Evolutionary conservation across 2,329 filamentous ascomycete species (phyloP).

Genomic region (Thermochaetoides dissita): DNA sequence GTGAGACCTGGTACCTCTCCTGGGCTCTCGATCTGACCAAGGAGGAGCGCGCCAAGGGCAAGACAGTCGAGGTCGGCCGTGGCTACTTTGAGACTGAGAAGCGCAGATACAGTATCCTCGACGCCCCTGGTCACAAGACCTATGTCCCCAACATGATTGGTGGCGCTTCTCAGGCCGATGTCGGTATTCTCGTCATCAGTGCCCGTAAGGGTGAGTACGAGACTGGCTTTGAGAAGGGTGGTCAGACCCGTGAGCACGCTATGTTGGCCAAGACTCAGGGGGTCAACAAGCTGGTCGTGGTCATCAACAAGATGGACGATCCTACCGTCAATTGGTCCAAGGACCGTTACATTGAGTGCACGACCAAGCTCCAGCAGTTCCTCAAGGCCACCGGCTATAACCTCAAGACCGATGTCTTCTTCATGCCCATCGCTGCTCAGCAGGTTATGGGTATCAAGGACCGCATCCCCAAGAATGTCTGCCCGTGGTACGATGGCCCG

Average conservation of each 20-base stretch:
- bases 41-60: conserved; percentile 90
- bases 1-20: conserved; percentile 97
- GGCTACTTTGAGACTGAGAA: conserved; percentile 96
- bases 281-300: conserved; percentile 90
- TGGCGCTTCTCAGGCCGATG: conserved; percentile 80
- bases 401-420: conserved; percentile 79
- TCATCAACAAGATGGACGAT: conserved; percentile 99
- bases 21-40: conserved; percentile 97
- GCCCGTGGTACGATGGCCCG: conserved; percentile 76
- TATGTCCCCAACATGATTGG: conserved; percentile 98
- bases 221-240: conserved; percentile 91
- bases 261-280: conserved; percentile 97
- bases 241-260: conserved; percentile 93
- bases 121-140: conserved; percentile 94
- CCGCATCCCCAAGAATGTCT: conserved; percentile 60
- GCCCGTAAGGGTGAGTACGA: conserved; percentile 98
- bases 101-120: conserved; percentile 88
- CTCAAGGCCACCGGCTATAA: conserved; percentile 90
- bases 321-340: conserved; percentile 91
- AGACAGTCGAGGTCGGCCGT: conserved; percentile 93
- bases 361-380: conserved; percentile 72
- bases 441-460: conserved; percentile 77
- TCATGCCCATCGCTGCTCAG: conserved; percentile 94
- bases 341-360: conserved; percentile 85
- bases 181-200: conserved; percentile 90